Base-by-base conservation (phyloP, 257 asterid species). In the Pogostemon cablin region DNA sequence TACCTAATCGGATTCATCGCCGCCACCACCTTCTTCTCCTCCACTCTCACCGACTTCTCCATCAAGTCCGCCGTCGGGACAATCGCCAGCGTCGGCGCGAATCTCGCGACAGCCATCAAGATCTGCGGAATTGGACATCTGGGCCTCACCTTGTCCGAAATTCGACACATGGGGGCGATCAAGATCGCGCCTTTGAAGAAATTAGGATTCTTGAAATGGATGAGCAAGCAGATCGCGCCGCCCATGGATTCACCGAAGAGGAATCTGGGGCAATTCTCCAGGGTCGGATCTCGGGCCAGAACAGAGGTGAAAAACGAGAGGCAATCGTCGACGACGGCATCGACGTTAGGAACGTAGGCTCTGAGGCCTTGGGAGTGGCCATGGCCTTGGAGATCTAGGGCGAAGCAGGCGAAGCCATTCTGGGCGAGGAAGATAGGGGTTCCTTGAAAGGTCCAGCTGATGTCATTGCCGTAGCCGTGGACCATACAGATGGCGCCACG, bases 361-460 rank as follows among this genome's bases (percentile, higher is more conserved):
- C 79, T 86, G 78, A 90, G 91, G 40, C 96, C 98, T 25, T 84
- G 82, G n/a, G 98, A 92, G 48, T 59, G 86, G 74, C 98, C 96
- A 72, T 92, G 98, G 81, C 98, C 98, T 76, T 86, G 88, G 32
- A 92, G 88, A 41, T 92, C 96, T n/a, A 90, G 85, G 83, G 96
- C 91, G 69, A 90, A 92, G 69, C 95, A 87, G 77, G 96, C 79
- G 54, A 75, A 92, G 0, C 96, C 92, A 41, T 88, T 84, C 78
- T 84, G 88, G 56, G 98, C 95, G 44, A 92, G 90, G 90, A 83
- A 89, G 79, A 89, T 86, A 34, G 96, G 78, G 62, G 98, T 90
- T 55, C 81, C 83, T 75, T 92, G 96, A 69, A 88, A 92, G 4
- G 91, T 90, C 98, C 95, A 92, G 89, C 96, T 90, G 81, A 86